Base-by-base conservation (phyloP, 805 yeast species). In the Candida orba region DNA sequence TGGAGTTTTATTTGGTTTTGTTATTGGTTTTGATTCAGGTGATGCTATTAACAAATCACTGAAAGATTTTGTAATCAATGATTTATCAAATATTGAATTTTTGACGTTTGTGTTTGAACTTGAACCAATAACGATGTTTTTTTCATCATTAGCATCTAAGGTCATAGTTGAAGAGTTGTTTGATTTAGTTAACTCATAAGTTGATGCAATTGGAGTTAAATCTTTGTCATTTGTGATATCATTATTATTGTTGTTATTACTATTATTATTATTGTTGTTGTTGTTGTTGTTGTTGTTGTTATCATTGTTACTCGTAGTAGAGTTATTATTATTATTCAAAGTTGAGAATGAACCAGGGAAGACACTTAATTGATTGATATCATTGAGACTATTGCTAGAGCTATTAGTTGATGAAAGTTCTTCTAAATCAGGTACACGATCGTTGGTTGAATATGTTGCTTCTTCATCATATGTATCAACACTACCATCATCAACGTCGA, bases 401-500 rank as follows among this genome's bases (percentile, higher is more conserved):
- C 59, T 54, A 42, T 53, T 57, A 31, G 50, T 55, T 8, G 62
- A 58, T 17, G 60, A 58, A 3, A 56, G 20, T 32, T 47, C 53
- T 10, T 49, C 50, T 14, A 57, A 35, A 4, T 55, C 62, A 9
- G 62, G 60, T 6, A 56, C 54, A 13, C 31, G 17, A 30, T 41
- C 44, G 7, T 12, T n/a, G 5, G 15, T 12, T 10, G 12, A 27
- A 10, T 12, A 27, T 10, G 29, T 4, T 27, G 4, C 29, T 27
- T 27, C 29, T 9, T 27, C 13, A 27, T 27, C 13, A 12, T 27
- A 27, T 27, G 29, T 31, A 9, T 31, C 18, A 30, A 24, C 34
- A 15, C 20, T 50, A 1, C 62, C 62, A 41, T 58, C 62, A 39
- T 57, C 54, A 24, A 44, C 53, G 36, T 58, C 59, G 23, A 58